phyloP scores from a whole-genome alignment of 1,284 basidiomycete species.

The Boletus hoseneyae region DNA sequence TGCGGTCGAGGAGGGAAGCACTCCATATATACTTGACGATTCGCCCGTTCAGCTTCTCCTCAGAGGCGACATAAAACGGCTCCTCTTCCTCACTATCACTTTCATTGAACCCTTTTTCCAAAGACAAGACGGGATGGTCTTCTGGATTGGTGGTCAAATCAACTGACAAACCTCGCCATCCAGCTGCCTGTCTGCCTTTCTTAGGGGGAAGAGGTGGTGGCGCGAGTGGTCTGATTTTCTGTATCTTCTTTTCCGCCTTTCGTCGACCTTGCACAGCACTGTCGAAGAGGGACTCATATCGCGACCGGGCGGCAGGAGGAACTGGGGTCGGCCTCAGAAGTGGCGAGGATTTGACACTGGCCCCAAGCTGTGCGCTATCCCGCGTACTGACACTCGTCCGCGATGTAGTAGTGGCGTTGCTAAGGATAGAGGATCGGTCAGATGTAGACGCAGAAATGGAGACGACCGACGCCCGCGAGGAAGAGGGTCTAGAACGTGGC shows the following conservation, averaged over 20 bases:
- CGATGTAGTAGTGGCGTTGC: constrained; percentile 43
- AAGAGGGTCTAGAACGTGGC: constrained; percentile 30
- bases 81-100: constrained; percentile 32
- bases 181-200: constrained; percentile 54
- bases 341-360: constrained; percentile 21
- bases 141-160: constrained; percentile 59
- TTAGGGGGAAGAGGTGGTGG: constrained; percentile 40
- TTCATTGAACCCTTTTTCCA: constrained; percentile 24
- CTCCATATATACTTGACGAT: constrained; percentile 63
- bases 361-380: constrained; percentile 25
- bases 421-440: constrained; percentile 62
- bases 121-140: constrained; percentile 22
- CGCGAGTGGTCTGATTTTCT: constrained; percentile 33
- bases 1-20: constrained; percentile 52
- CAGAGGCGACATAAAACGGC: constrained; percentile 27
- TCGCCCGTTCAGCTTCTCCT: constrained; percentile 52
- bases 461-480: constrained; percentile 39
- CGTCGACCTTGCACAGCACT: constrained; percentile 52
- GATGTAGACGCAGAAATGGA: constrained; percentile 44
- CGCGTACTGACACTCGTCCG: constrained; percentile 44
- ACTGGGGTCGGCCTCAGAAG: constrained; percentile 59
- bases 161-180: constrained; percentile 75
- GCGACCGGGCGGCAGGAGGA: constrained; percentile 54
- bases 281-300: constrained; percentile 67
- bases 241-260: constrained; percentile 35